These are phyloP conservation scores for Backusella psychrophila DNA, from an alignment of 192 early-diverging fungal species.

Conservation along the genomic window DNA sequence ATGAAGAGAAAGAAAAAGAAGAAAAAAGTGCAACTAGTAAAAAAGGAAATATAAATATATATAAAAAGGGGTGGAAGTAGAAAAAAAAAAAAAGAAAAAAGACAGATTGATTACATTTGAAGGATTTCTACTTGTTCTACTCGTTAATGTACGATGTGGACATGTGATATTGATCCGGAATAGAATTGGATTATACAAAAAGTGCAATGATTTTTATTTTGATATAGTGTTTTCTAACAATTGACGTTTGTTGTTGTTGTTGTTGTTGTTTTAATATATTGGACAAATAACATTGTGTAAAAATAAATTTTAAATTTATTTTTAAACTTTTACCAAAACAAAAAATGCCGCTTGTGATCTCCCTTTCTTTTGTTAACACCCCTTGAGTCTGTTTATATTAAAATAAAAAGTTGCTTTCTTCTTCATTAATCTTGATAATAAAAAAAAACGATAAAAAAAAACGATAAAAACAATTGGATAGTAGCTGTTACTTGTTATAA, in stretches of 20 bases:
- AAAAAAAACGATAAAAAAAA: too few relatives aligned
- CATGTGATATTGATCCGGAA: too few relatives aligned
- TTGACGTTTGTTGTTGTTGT: background rate
- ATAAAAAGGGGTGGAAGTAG: background rate
- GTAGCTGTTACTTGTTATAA: too few relatives aligned
- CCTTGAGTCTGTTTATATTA: constrained; percentile 1
- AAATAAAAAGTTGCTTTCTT: background rate
- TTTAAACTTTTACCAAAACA: background rate
- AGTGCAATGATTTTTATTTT: too few relatives aligned
- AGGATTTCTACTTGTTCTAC: too few relatives aligned
- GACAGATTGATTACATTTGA: too few relatives aligned
- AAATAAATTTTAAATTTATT: background rate
- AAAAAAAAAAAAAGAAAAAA: background rate
- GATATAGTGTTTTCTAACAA: too few relatives aligned
- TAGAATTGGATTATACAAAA: too few relatives aligned
- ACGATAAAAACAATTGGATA: too few relatives aligned
- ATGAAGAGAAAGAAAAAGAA: background rate
- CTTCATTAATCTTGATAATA: too few relatives aligned
- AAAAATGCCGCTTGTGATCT: background rate
- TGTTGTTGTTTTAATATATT: background rate
- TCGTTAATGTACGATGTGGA: too few relatives aligned
- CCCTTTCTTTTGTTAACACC: background rate
- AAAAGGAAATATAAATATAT: background rate
- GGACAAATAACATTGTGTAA: background rate
- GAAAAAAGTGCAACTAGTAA: background rate